Conservation (phyloP, 2,329 filamentous ascomycete genomes). For the Fusarium euwallaceae region DNA sequence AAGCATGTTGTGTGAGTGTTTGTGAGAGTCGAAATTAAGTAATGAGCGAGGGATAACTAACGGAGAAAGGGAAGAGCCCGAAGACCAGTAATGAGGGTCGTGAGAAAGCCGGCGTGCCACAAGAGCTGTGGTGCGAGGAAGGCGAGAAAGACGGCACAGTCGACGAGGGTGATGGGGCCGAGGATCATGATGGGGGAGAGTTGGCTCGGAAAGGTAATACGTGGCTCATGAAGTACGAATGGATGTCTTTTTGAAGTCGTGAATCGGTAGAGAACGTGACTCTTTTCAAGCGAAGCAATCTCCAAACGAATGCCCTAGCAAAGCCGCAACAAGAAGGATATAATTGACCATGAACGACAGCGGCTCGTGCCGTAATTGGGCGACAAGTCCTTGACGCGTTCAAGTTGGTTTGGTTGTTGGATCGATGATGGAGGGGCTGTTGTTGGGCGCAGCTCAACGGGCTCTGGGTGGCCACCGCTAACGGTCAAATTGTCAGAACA, state of each 20-base stretch:
- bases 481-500: slow-evolving; percentile 7
- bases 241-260: not conserved
- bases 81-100: slow-evolving; percentile 69
- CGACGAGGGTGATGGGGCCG: slow-evolving; percentile 78
- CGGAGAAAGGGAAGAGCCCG: slow-evolving; percentile 78
- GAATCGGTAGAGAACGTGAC: not conserved
- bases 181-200: slow-evolving; percentile 73
- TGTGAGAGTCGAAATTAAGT: slow-evolving; percentile 1
- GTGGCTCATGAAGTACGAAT: slow-evolving; percentile 21
- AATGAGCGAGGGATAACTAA: slow-evolving; percentile 53
- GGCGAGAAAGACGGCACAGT: slow-evolving; percentile 79
- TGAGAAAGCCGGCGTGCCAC: slow-evolving; percentile 73
- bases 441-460: slow-evolving; percentile 1
- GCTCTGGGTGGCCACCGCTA: slow-evolving; percentile 1
- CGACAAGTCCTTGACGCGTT: slow-evolving; percentile 32
- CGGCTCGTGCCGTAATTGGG: slow-evolving; percentile 11
- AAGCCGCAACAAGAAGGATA: not conserved
- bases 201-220: slow-evolving; percentile 12
- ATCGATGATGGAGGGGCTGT: slow-evolving; percentile 42
- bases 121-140: slow-evolving; percentile 80
- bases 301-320: not conserved
- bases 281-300: not conserved
- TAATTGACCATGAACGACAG: not conserved
- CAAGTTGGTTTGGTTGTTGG: slow-evolving; percentile 14
- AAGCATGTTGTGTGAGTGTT: slow-evolving; percentile 28